Evolutionary conservation across 139 green algal genomes (phyloP).

Genomic region (Pycnococcus provasolii): DNA sequence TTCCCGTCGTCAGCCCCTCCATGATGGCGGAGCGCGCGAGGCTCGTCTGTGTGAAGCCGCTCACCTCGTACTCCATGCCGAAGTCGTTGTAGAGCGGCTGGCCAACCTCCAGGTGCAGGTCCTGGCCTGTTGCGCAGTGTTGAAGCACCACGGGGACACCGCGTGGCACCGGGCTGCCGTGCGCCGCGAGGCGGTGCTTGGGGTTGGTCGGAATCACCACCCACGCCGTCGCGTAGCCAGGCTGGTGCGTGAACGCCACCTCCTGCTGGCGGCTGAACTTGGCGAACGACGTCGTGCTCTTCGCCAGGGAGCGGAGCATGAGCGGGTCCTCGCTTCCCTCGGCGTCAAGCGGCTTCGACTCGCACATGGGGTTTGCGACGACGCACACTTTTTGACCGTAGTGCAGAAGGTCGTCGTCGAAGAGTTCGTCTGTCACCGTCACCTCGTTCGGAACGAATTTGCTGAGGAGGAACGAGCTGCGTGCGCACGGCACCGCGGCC

Average conservation of each 20-base stretch:
- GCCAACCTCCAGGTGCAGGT: conserved; percentile 17
- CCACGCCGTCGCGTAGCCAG: conserved; percentile 40
- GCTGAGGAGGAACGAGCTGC: conserved; percentile 43
- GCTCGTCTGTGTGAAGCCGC: neutral
- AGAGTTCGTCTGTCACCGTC: conserved; percentile 15
- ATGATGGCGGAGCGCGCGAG: neutral
- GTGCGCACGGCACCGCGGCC: conserved; percentile 28
- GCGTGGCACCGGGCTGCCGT: conserved; percentile 9
- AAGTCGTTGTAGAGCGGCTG: conserved; percentile 16
- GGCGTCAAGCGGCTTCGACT: neutral
- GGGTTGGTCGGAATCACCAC: conserved; percentile 21
- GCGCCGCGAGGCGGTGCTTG: neutral
- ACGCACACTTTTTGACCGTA: conserved; percentile 44
- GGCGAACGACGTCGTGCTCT: conserved; percentile 15
- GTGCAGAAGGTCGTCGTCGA: conserved; percentile 35
- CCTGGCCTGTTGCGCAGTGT: conserved; percentile 31
- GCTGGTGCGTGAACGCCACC: conserved; percentile 35
- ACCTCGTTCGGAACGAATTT: conserved; percentile 32
- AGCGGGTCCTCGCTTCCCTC: neutral
- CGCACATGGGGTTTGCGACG: conserved; percentile 10
- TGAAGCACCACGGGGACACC: conserved; percentile 30
- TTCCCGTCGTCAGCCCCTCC: conserved; percentile 1
- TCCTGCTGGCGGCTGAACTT: conserved; percentile 43
- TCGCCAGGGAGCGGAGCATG: neutral
- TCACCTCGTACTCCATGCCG: conserved; percentile 21